Base-by-base conservation (phyloP, 2,329 filamentous ascomycete genomes). In the Tolypocladium album region DNA sequence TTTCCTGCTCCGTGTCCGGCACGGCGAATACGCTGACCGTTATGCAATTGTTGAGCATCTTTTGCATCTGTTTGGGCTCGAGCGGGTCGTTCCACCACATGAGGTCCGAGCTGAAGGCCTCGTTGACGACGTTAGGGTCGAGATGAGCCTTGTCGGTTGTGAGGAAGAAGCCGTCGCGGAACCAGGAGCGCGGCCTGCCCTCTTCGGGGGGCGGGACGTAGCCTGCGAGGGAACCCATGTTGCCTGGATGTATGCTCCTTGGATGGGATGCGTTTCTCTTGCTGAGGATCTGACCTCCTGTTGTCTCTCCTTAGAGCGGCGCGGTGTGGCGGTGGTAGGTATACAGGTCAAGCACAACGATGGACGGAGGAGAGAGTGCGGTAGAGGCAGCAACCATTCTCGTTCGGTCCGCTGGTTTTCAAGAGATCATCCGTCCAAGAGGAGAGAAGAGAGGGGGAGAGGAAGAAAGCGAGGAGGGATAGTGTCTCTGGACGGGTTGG, bases 1-100 rank as follows among this genome's bases (percentile, higher is more conserved):
- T 75, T 20, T 75, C 71, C 2, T 70, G 70, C 40, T 70, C 73
- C 0, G 71, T 72, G 60, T 75, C 71, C 4, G 72, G 71, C 27
- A 75, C 71, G 62, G 69, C 68, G 65, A 86, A 88, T 5, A 88
- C 66, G 9, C 81, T 82, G 43, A 88, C 74, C 60, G 83, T 86
- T 47, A 88, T 69, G 47, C 82, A 87, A 61, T 82, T 82, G 56
- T 81, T 72, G 17, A 88, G 69, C 63, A 83, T 79, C 61, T 77
- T 78, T 60, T 76, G 74, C 60, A 86, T 72, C 34, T 75, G 70
- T 0, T 73, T 69, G 22, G 79, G 73, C 1, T 82, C 77, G 7
- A 85, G 70, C 3, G 79, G 69, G 53, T 77, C 77, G 27, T 83
- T 79, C 84, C 86, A 88, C 76, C 85, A 86, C 67, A 87, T 72